These are phyloP conservation scores for Vicia faba DNA, from an alignment of 306 rosid species.

Conservation along the genomic window DNA sequence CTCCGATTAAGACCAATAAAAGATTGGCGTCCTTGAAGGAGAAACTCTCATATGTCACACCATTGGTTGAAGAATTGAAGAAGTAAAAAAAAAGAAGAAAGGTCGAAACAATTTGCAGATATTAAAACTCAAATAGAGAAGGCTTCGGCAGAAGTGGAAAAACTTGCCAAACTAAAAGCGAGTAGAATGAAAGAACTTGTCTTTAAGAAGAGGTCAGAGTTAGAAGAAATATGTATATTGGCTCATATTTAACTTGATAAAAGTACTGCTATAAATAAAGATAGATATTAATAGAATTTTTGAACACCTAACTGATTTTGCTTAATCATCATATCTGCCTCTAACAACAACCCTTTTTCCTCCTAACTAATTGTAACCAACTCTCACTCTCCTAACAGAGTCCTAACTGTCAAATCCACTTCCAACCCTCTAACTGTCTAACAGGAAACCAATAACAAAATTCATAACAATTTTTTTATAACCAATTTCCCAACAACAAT, in stretches of 20 bases:
- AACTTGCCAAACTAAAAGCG: constrained; percentile 80
- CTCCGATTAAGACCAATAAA: constrained; percentile 72
- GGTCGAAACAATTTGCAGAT: constrained; percentile 82
- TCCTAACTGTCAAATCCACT: too few species aligned
- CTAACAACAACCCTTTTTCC: too few species aligned
- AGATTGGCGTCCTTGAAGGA: constrained; percentile 75
- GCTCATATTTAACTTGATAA: constrained; percentile 85
- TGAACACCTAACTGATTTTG: too few species aligned
- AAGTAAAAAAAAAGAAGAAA: constrained; percentile 74
- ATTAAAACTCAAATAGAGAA: constrained; percentile 71
- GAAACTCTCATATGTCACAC: constrained; percentile 84
- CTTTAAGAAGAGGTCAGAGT: constrained; percentile 78
- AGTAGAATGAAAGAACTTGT: constrained; percentile 98
- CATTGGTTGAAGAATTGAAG: constrained; percentile 78
- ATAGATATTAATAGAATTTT: too few species aligned
- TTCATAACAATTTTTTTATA: too few species aligned
- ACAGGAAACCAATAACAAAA: too few species aligned
- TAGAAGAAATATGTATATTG: constrained; percentile 83
- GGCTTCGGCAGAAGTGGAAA: constrained; percentile 91
- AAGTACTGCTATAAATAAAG: constrained; percentile 80
- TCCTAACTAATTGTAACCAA: too few species aligned
- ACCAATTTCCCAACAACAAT: too few species aligned
- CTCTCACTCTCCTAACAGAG: too few species aligned
- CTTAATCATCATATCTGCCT: too few species aligned
- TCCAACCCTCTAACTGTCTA: too few species aligned